Percentiles rank a stretch among this genome's conserved stretches.
Evolutionary conservation across 2,329 filamentous ascomycete species (phyloP).

Genomic region (Chrysoporthe deuterocubensis): DNA sequence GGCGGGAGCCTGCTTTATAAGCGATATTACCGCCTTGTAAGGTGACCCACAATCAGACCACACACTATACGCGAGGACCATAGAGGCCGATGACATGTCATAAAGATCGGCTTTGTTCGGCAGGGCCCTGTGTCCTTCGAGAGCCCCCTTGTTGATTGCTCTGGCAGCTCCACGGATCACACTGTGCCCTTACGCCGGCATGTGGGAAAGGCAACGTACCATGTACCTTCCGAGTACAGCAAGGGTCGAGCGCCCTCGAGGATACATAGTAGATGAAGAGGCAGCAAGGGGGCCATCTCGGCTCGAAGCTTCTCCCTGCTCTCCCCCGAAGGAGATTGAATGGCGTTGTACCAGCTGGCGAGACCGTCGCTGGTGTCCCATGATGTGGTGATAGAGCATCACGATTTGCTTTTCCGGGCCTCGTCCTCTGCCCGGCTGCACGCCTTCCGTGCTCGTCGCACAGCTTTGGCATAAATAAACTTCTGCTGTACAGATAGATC

Average conservation of each 20-base stretch:
- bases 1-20: slow-evolving; percentile 20
- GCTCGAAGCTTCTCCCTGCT: neutral
- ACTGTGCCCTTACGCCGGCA: neutral
- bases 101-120: slow-evolving; percentile 5
- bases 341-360: neutral
- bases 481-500: neutral
- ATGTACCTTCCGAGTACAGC: neutral
- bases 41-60: neutral
- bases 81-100: slow-evolving; percentile 11
- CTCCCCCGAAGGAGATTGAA: neutral
- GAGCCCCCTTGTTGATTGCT: neutral
- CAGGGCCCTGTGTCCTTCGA: neutral
- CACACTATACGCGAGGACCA: neutral
- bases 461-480: slow-evolving; percentile 14
- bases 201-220: neutral
- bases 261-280: neutral
- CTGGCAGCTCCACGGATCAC: slow-evolving; percentile 6
- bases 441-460: neutral
- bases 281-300: neutral
- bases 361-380: neutral
- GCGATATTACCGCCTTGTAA: slow-evolving; percentile 18
- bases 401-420: neutral
- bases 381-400: slow-evolving; percentile 21
- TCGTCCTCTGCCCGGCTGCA: neutral
- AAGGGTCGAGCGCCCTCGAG: neutral